A percentile compares a stretch with the other conserved stretches of the same genome.
phyloP scores from a whole-genome alignment of 2,329 filamentous ascomycete genomes.

The Pseudopithomyces maydicus region DNA sequence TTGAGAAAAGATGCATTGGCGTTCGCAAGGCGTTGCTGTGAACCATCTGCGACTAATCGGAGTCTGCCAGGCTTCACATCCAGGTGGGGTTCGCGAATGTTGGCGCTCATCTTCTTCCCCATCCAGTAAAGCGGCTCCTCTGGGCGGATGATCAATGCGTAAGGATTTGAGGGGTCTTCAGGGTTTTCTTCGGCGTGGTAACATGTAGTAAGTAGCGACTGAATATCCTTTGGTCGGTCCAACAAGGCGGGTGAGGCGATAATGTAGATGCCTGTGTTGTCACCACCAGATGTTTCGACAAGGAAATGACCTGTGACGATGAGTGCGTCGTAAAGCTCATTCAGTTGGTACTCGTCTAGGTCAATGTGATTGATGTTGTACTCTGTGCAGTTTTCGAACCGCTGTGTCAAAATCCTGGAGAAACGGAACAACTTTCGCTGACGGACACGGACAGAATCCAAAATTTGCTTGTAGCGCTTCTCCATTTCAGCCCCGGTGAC shows the following conservation, averaged over 20 bases:
- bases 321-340: constrained; percentile 79
- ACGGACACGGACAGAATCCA: constrained; percentile 94
- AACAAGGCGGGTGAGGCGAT: constrained; percentile 82
- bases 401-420: constrained; percentile 84
- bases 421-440: constrained; percentile 97
- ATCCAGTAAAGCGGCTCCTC: constrained; percentile 82
- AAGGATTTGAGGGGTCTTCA: constrained; percentile 79
- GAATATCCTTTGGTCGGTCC: constrained; percentile 78
- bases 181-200: constrained; percentile 70
- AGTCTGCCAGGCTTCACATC: constrained; percentile 87
- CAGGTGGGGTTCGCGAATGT: constrained; percentile 76
- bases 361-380: constrained; percentile 83
- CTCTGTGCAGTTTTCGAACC: constrained; percentile 96
- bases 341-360: constrained; percentile 69
- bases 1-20: constrained; percentile 80
- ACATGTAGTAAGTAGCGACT: constrained; percentile 80
- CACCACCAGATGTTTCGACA: constrained; percentile 72
- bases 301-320: constrained; percentile 85
- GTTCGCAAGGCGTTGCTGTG: constrained; percentile 75
- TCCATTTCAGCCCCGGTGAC: constrained; percentile 82
- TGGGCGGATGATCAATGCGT: constrained; percentile 82
- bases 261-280: constrained; percentile 74
- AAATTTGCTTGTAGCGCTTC: constrained; percentile 91
- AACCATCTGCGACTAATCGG: constrained; percentile 86
- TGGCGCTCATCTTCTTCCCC: constrained; percentile 72